Conservation (phyloP, 1,284 basidiomycete species). For the Boletellus deceptivus region DNA sequence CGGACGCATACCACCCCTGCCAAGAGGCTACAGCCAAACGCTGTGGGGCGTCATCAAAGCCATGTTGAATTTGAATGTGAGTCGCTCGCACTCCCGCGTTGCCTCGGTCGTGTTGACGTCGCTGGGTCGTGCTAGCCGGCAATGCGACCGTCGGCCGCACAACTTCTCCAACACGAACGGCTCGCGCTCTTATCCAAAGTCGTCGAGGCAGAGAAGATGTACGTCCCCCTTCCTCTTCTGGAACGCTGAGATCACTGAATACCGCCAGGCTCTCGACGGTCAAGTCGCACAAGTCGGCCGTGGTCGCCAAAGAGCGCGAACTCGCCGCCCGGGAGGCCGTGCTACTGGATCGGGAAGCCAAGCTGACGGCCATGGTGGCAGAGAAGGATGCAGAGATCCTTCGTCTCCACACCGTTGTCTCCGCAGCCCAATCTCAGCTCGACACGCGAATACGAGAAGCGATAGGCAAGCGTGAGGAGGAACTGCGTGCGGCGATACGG, state of each 20-base stretch:
- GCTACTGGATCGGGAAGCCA: constrained; percentile 54
- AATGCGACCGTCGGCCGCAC: constrained; percentile 77
- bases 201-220: constrained; percentile 79
- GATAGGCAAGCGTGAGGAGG: constrained; percentile 61
- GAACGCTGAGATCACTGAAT: constrained; percentile 1
- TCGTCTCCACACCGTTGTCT: constrained; percentile 45
- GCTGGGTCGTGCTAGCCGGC: constrained; percentile 56
- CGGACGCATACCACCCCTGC: constrained; percentile 83
- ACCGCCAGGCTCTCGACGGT: constrained; percentile 53
- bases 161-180: constrained; percentile 76
- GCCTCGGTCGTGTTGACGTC: background rate
- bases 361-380: constrained; percentile 43
- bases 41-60: constrained; percentile 75
- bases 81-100: constrained; percentile 25
- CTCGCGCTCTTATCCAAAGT: constrained; percentile 72
- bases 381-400: constrained; percentile 61
- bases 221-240: constrained; percentile 17
- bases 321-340: constrained; percentile 55
- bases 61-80: constrained; percentile 84
- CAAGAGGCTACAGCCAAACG: constrained; percentile 75
- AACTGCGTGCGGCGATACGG: constrained; percentile 60
- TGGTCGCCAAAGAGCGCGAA: constrained; percentile 63
- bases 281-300: constrained; percentile 56
- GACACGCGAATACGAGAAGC: constrained; percentile 59
- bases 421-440: constrained; percentile 39